Conservation (phyloP, 768 basidiomycete species). For the Boletus fagicola region DNA sequence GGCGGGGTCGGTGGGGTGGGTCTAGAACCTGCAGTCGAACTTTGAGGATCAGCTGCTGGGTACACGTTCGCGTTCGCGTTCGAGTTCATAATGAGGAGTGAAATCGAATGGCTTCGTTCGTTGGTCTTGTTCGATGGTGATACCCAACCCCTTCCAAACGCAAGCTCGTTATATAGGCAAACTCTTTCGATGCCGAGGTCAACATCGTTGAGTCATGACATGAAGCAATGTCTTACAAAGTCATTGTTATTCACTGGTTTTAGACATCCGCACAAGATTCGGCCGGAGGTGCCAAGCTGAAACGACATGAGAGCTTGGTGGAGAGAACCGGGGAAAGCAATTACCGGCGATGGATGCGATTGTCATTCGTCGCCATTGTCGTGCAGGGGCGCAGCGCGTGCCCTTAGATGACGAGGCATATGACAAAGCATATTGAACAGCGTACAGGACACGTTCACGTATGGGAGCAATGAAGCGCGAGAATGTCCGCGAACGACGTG, state of each 20-base stretch:
- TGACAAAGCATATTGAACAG: constrained; percentile 3
- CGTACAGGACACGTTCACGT: neutral
- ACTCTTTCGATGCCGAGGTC: neutral
- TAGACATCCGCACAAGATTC: neutral
- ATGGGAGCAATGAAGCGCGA: no score
- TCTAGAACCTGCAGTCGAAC: neutral
- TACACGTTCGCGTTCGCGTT: neutral
- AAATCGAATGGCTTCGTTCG: neutral
- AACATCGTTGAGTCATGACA: neutral
- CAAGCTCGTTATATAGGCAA: constrained; percentile 14
- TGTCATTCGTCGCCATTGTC: no score
- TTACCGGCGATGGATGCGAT: neutral
- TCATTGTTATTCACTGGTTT: neutral
- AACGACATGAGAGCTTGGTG: neutral
- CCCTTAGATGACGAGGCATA: neutral
- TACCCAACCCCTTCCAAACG: neutral
- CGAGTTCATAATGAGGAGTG: neutral
- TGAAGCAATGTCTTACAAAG: constrained; percentile 1
- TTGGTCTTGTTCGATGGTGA: neutral
- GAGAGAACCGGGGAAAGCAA: neutral
- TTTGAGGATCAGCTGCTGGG: constrained; percentile 6
- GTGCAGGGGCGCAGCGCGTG: neutral
- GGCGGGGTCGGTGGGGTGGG: constrained; percentile 8
- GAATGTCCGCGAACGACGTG: neutral
- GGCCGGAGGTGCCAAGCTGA: neutral